A percentile compares a stretch with the other conserved stretches of the same genome.
Evolutionary conservation across 2,329 filamentous ascomycete species (phyloP).

Genomic region (Paracorniculantispora psalliotae): DNA sequence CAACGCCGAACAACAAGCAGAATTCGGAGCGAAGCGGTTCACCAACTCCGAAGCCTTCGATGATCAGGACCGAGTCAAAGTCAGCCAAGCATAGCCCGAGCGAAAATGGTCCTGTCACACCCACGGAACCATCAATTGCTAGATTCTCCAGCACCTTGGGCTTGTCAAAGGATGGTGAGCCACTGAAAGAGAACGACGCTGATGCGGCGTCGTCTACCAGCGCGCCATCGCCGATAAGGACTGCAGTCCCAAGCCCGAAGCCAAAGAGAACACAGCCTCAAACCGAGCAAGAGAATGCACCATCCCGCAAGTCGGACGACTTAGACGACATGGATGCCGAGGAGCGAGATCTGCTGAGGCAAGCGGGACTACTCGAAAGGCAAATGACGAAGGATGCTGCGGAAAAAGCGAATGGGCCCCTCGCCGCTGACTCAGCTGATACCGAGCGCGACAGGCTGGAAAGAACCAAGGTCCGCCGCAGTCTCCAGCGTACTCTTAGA

Average conservation of each 20-base stretch:
- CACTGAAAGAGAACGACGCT: neutral
- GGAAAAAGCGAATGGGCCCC: slow-evolving; percentile 33
- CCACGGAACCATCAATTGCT: slow-evolving; percentile 21
- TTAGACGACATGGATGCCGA: slow-evolving; percentile 55
- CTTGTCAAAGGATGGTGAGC: neutral
- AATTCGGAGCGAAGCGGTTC: slow-evolving; percentile 24
- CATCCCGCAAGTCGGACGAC: slow-evolving; percentile 19
- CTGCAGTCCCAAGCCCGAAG: slow-evolving; percentile 20
- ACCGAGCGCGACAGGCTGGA: slow-evolving; percentile 48
- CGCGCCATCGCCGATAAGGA: slow-evolving; percentile 19
- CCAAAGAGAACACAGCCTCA: slow-evolving; percentile 17
- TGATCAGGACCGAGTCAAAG: slow-evolving; percentile 25
- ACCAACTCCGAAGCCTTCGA: slow-evolving; percentile 21
- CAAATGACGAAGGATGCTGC: slow-evolving; percentile 25
- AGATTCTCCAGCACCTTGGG: slow-evolving; percentile 16
- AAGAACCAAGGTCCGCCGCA: slow-evolving; percentile 70
- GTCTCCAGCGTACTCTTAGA: slow-evolving; percentile 82
- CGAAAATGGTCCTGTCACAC: slow-evolving; percentile 24
- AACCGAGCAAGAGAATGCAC: slow-evolving; percentile 18
- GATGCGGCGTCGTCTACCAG: slow-evolving; percentile 19
- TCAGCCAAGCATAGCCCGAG: slow-evolving; percentile 21
- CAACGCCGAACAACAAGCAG: slow-evolving; percentile 24
- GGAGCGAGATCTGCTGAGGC: slow-evolving; percentile 62
- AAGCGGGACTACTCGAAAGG: slow-evolving; percentile 58
- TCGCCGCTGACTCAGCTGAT: slow-evolving; percentile 26